These are phyloP conservation scores for Corymbia calophylla DNA, from an alignment of 441 rosid species.

Conservation along the genomic window DNA sequence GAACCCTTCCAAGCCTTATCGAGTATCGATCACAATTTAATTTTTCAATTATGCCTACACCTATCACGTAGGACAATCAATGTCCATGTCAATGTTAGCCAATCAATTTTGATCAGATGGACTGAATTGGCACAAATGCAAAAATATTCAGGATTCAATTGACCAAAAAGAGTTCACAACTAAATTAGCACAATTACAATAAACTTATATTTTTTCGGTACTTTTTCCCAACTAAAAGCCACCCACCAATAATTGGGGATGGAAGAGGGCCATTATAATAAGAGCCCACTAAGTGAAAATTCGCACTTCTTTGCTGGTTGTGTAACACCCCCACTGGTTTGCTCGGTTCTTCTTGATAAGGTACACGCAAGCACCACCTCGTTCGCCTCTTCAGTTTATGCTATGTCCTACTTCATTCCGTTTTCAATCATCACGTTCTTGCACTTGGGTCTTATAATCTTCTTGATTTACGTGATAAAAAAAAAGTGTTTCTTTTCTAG, in stretches of 20 bases:
- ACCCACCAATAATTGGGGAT: not conserved
- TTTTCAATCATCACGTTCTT: not conserved
- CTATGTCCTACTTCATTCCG: not conserved
- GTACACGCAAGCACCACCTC: not conserved
- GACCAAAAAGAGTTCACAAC: too few species aligned
- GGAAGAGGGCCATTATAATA: not conserved
- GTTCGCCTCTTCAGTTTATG: not conserved
- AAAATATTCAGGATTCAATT: too few species aligned
- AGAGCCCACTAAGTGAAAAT: not conserved
- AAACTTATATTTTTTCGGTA: too few species aligned
- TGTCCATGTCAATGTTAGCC: rapidly evolving
- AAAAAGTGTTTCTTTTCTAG: not conserved
- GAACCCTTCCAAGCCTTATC: too few species aligned
- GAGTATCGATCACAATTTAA: too few species aligned
- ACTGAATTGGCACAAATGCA: too few species aligned
- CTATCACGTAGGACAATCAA: not conserved
- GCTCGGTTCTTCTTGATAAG: not conserved
- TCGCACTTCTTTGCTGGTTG: not conserved
- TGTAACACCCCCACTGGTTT: not conserved
- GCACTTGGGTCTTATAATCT: not conserved
- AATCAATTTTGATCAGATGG: too few species aligned
- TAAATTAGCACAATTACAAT: too few species aligned
- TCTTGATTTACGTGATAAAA: not conserved
- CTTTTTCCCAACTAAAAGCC: too few species aligned
- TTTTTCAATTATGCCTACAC: not conserved